phyloP scores from a whole-genome alignment of 2,329 filamentous ascomycete genomes.

The Tolypocladium tundrense region DNA sequence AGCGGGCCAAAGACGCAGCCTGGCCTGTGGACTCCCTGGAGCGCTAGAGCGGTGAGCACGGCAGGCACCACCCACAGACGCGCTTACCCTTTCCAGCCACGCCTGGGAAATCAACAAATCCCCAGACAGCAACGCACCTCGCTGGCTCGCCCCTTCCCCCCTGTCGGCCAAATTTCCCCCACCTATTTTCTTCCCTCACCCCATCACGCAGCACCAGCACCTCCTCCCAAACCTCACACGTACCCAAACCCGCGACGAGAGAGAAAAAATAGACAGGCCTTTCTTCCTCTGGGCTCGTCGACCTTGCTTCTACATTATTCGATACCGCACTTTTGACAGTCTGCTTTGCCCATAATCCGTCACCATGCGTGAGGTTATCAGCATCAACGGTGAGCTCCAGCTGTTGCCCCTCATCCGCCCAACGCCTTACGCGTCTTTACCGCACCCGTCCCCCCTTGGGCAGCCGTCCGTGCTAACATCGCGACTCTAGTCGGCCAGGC shows the following conservation, averaged over 20 bases:
- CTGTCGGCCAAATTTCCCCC: conserved; percentile 35
- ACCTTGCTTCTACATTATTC: conserved; percentile 12
- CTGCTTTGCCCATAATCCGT: conserved; percentile 15
- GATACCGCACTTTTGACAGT: conserved; percentile 8
- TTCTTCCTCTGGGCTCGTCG: conserved; percentile 13
- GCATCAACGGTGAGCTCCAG: conserved; percentile 82
- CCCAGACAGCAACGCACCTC: conserved; percentile 16
- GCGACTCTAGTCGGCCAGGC: conserved; percentile 83
- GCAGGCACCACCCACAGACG: conserved; percentile 11
- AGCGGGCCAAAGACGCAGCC: not conserved
- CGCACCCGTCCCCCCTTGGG: not conserved
- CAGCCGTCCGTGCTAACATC: conserved; percentile 37
- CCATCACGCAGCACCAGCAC: conserved; percentile 12
- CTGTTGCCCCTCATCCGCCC: conserved; percentile 19
- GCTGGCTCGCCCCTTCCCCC: conserved; percentile 12
- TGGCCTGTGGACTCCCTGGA: not conserved
- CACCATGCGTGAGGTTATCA: conserved; percentile 99
- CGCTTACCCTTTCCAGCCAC: conserved; percentile 24
- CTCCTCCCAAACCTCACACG: conserved; percentile 14
- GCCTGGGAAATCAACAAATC: conserved; percentile 29
- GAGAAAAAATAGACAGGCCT: conserved; percentile 8
- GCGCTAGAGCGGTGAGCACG: conserved; percentile 8
- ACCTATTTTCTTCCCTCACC: conserved; percentile 30
- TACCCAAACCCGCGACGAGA: conserved; percentile 7
- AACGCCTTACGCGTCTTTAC: conserved; percentile 12